These are phyloP conservation scores for Luffa aegyptiaca DNA, from an alignment of 306 rosid genomes.

Conservation along the genomic window DNA sequence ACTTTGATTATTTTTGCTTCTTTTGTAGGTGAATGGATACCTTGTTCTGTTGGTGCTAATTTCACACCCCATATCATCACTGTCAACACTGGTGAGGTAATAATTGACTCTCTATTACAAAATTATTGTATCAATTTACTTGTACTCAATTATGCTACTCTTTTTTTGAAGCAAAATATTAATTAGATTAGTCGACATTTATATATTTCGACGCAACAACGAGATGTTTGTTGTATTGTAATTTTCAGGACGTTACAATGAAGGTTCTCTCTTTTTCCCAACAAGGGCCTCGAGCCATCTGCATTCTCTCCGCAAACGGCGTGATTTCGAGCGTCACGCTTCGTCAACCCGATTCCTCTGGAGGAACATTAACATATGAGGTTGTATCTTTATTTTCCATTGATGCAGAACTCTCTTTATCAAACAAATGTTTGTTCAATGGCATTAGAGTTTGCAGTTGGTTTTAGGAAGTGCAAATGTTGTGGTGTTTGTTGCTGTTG, in stretches of 20 bases:
- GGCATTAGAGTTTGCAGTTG: not conserved
- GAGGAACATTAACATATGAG: slow-evolving; percentile 89
- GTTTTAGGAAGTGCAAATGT: not conserved
- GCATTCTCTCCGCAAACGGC: slow-evolving; percentile 88
- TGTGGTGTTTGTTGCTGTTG: not conserved
- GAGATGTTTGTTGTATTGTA: not conserved
- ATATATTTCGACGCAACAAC: not conserved
- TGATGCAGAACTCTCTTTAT: not conserved
- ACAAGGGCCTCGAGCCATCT: slow-evolving; percentile 87
- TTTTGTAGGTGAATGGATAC: slow-evolving; percentile 71
- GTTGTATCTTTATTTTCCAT: slow-evolving; percentile 7
- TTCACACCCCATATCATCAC: slow-evolving; percentile 85
- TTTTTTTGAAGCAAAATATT: not conserved
- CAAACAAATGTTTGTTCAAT: not conserved
- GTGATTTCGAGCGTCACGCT: slow-evolving; percentile 84
- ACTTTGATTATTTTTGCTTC: not conserved
- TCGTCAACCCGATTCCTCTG: slow-evolving; percentile 81
- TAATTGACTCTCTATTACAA: slow-evolving; percentile 3
- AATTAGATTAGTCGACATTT: not conserved
- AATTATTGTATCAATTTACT: not conserved
- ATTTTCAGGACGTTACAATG: slow-evolving; percentile 70
- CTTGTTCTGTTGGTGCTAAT: slow-evolving; percentile 81
- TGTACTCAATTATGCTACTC: not conserved
- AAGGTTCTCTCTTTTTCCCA: slow-evolving; percentile 96
- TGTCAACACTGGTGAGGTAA: slow-evolving; percentile 77